A percentile compares a stretch with the other conserved stretches of the same genome.
These are phyloP conservation scores for Xylariales sp. DNA, from an alignment of 2,329 filamentous ascomycete genomes.

Conservation along the genomic window DNA sequence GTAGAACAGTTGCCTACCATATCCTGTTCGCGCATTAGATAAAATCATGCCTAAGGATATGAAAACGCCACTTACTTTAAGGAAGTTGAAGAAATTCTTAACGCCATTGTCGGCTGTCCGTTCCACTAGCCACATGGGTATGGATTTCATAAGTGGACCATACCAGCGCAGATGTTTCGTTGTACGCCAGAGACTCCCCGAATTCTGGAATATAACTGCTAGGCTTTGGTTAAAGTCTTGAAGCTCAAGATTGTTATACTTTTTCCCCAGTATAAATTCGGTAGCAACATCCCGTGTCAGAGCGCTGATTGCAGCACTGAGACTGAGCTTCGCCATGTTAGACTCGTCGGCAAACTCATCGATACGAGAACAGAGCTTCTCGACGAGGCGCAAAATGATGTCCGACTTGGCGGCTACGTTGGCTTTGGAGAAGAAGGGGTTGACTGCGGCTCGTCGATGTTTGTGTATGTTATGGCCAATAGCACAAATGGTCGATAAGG, in stretches of 20 bases:
- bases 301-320: slow-evolving; percentile 11
- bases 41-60: too few species aligned
- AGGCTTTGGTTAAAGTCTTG: slow-evolving; percentile 37
- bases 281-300: slow-evolving; percentile 21
- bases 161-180: slow-evolving; percentile 42
- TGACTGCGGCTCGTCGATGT: slow-evolving; percentile 32
- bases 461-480: slow-evolving; percentile 33
- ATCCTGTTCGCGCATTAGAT: too few species aligned
- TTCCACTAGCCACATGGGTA: slow-evolving; percentile 32
- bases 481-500: slow-evolving; percentile 14
- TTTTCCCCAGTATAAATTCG: slow-evolving; percentile 19
- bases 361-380: background rate
- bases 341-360: background rate
- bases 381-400: slow-evolving; percentile 15
- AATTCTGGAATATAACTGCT: slow-evolving; percentile 5
- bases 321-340: too few species aligned
- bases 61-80: slow-evolving; percentile 30
- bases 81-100: slow-evolving; percentile 24
- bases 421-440: slow-evolving; percentile 40
- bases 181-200: slow-evolving; percentile 37
- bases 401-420: slow-evolving; percentile 6
- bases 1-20: too few species aligned
- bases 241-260: slow-evolving; percentile 26
- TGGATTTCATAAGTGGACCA: slow-evolving; percentile 31
- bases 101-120: slow-evolving; percentile 11